Evolutionary conservation across 2,329 filamentous ascomycete species (phyloP), one percentile per base, ranked within the genome.

Genomic region (Neonectria sp.): DNA sequence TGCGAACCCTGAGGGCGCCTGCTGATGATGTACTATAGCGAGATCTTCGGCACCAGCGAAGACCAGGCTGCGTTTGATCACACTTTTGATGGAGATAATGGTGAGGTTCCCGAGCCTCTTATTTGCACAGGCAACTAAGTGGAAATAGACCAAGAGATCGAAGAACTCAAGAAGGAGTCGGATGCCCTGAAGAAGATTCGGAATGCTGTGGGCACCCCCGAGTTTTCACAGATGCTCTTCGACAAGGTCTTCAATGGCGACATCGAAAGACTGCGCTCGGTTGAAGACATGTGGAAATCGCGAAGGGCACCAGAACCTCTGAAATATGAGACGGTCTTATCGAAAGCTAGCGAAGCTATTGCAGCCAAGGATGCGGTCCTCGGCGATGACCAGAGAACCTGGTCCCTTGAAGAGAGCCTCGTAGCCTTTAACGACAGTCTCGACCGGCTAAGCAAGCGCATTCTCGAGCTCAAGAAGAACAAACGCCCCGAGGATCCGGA

Each of bases 221-320:
- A 92, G 6, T 98, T 98, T 75, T 85, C 92, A 1, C 86, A 90
- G 70, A 88, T 93, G 76, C 89, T 99, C 0, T 98, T 98, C 77
- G 89, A 97, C 77, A 99, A 98, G 79, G 95, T 98, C 3, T 99
- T 96, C 81, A 89, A 91, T 68, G 86, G 92, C 56, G 96, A 99
- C 76, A 93, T 99, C 61, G 86, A 92, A 70, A 90, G 96, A 17
- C 80, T 99, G 63, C 88, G 91, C 46, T 93, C 92, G 15, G 97
- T 98, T 89, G 92, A 96, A 77, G 95, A 97, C 70, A 97, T 98
- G 94, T 99, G 96, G 96, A 97, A 95, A 81, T 91, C 89, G 4
- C 89, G 95, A 71, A 89, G 89, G 68, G 86, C 92, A 2, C 96
- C 95, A 0, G 86, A 92, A 73, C 83, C 93, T 8, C 85, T 98